These are phyloP conservation scores for Nakazawaea anatomiae DNA, from an alignment of 805 yeast genomes.

Conservation along the genomic window DNA sequence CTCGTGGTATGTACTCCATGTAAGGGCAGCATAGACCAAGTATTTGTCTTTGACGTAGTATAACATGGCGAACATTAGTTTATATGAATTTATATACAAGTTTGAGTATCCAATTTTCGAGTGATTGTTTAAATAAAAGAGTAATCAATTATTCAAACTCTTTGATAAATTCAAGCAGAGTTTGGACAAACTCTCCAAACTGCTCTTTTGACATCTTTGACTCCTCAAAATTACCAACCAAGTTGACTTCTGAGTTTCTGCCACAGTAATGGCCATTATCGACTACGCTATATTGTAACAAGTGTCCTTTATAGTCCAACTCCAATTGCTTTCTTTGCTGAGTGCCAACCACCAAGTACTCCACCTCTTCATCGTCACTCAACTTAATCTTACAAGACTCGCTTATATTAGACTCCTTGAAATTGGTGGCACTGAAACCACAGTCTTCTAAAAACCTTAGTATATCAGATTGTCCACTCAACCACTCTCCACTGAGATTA, in stretches of 20 bases:
- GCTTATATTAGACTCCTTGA: conserved; percentile 2
- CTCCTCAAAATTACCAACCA: conserved; percentile 26
- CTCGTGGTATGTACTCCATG: neutral
- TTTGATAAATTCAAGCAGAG: neutral
- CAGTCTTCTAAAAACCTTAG: conserved; percentile 25
- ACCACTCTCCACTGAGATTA: conserved; percentile 22
- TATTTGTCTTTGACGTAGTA: conserved; percentile 11
- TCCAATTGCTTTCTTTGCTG: conserved; percentile 25
- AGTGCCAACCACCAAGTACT: conserved; percentile 7
- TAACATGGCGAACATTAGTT: conserved; percentile 9
- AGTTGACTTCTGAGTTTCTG: conserved; percentile 29
- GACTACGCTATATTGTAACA: conserved; percentile 29
- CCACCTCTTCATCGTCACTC: conserved; percentile 1
- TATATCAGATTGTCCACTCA: conserved; percentile 37
- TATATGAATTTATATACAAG: neutral
- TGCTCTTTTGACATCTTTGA: neutral
- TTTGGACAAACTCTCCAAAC: conserved; percentile 1
- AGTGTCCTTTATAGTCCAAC: conserved; percentile 20
- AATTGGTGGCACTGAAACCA: conserved; percentile 3
- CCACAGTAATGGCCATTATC: conserved; percentile 41
- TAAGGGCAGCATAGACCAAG: conserved; percentile 11
- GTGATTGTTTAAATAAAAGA: too few relatives aligned
- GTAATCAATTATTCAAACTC: neutral
- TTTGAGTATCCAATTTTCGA: neutral
- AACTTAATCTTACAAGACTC: neutral